Evolutionary conservation across 139 green algal genomes (phyloP).

Genomic region (Diplosphaera chodatii): DNA sequence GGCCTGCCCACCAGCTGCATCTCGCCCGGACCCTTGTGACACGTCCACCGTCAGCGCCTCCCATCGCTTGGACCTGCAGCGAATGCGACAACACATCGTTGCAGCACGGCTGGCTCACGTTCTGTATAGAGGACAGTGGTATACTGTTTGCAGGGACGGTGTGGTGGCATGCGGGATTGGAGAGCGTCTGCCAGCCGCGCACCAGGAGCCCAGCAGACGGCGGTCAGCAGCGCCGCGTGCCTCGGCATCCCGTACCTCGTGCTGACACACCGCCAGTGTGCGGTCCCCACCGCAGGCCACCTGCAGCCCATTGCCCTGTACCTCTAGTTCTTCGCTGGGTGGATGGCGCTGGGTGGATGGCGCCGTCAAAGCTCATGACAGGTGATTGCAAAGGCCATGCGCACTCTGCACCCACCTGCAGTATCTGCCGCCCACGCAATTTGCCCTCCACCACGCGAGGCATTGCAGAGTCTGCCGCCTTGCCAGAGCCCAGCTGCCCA

Average conservation of each 20-base stretch:
- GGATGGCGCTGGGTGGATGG: not conserved
- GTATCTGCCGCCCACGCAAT: constrained; percentile 20
- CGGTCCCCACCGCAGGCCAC: constrained; percentile 51
- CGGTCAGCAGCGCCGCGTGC: constrained; percentile 23
- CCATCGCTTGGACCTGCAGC: not conserved
- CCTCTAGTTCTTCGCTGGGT: too few relatives aligned
- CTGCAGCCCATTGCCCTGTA: too few relatives aligned
- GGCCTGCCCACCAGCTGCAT: not conserved
- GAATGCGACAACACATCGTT: too few relatives aligned
- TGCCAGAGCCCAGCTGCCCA: constrained; percentile 65
- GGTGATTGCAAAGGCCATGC: not conserved
- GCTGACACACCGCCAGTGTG: constrained; percentile 59
- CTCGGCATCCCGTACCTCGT: constrained; percentile 35
- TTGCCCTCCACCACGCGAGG: constrained; percentile 37
- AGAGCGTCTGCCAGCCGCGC: constrained; percentile 9
- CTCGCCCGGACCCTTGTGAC: not conserved
- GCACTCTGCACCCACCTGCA: constrained; percentile 36
- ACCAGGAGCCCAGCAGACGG: constrained; percentile 12
- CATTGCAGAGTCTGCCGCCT: constrained; percentile 29
- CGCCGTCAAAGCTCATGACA: too few relatives aligned
- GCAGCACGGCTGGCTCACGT: too few relatives aligned
- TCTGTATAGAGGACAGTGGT: too few relatives aligned
- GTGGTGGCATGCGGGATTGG: too few relatives aligned
- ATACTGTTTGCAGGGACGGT: too few relatives aligned
- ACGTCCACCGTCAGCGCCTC: not conserved